These are phyloP conservation scores for Allomyces arbusculus DNA, from an alignment of 192 early-diverging fungal genomes.

Conservation along the genomic window DNA sequence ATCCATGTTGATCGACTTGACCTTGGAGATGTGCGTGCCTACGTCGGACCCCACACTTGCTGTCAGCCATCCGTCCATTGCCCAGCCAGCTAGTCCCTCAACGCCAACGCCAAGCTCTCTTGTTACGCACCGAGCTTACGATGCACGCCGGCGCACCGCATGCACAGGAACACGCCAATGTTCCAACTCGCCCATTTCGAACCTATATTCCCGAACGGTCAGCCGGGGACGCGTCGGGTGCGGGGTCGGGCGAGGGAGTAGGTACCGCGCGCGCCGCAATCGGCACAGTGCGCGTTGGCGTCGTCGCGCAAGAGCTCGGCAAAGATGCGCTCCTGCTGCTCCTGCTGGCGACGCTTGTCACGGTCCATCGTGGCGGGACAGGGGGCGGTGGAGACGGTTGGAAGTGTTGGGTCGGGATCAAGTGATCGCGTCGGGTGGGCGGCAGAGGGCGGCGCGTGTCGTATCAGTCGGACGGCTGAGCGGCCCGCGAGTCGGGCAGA, in stretches of 20 bases:
- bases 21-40: constrained; percentile 76
- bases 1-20: constrained; percentile 78
- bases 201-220: constrained; percentile 21
- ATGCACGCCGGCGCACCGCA: constrained; percentile 66
- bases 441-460: too few relatives aligned
- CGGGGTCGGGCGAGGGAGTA: neutral
- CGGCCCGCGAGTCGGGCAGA: too few relatives aligned
- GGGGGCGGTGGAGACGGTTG: neutral
- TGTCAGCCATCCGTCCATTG: too few relatives aligned
- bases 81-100: too few relatives aligned
- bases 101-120: too few relatives aligned
- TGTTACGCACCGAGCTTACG: constrained; percentile 17
- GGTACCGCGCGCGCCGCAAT: constrained; percentile 52
- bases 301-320: constrained; percentile 43
- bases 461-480: too few relatives aligned
- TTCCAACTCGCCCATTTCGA: constrained; percentile 79
- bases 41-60: constrained; percentile 10
- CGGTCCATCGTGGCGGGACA: constrained; percentile 18
- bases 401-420: too few relatives aligned
- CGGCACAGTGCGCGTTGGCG: constrained; percentile 49
- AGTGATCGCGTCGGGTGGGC: too few relatives aligned
- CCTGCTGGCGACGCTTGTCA: constrained; percentile 39
- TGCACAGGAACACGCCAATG: constrained; percentile 82
- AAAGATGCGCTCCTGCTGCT: constrained; percentile 47
- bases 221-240: neutral